Conservation (phyloP, 805 yeast species). For the Saccharomycopsis capsularis region DNA sequence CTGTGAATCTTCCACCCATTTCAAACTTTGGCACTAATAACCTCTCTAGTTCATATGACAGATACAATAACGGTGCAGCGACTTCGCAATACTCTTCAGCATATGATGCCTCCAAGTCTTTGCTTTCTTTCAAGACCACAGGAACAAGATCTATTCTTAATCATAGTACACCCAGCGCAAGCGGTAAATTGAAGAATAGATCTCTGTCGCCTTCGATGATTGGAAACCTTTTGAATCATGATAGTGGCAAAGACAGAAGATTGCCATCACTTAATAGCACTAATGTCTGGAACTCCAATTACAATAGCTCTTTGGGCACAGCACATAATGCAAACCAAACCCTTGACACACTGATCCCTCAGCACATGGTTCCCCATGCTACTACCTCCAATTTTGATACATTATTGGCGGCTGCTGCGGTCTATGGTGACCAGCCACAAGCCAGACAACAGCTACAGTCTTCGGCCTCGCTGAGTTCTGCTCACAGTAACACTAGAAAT, state of each 20-base stretch:
- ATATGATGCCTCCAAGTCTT: conserved; percentile 6
- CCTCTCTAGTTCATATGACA: too few relatives aligned
- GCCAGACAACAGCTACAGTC: conserved; percentile 12
- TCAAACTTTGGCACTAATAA: conserved; percentile 1
- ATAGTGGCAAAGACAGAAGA: background rate
- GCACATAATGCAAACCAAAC: too few relatives aligned
- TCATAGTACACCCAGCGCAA: background rate
- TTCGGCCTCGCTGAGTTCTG: too few relatives aligned
- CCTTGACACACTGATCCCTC: too few relatives aligned
- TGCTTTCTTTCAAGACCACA: conserved; percentile 7
- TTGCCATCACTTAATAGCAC: background rate
- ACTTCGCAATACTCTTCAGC: background rate
- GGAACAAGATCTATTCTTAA: conserved; percentile 7
- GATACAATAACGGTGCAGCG: too few relatives aligned
- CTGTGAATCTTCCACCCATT: conserved; percentile 14
- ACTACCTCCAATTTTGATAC: conserved; percentile 2
- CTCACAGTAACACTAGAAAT: too few relatives aligned
- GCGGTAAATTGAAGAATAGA: background rate
- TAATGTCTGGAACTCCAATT: background rate
- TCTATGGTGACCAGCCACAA: conserved; percentile 6
- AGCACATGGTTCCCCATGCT: too few relatives aligned
- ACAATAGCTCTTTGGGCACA: conserved; percentile 2
- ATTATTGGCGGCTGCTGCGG: conserved; percentile 1
- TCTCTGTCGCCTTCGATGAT: background rate
- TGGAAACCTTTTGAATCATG: background rate